phyloP scores from a whole-genome alignment of 2,329 filamentous ascomycete species.

The Rhynchosporium graminicola region DNA sequence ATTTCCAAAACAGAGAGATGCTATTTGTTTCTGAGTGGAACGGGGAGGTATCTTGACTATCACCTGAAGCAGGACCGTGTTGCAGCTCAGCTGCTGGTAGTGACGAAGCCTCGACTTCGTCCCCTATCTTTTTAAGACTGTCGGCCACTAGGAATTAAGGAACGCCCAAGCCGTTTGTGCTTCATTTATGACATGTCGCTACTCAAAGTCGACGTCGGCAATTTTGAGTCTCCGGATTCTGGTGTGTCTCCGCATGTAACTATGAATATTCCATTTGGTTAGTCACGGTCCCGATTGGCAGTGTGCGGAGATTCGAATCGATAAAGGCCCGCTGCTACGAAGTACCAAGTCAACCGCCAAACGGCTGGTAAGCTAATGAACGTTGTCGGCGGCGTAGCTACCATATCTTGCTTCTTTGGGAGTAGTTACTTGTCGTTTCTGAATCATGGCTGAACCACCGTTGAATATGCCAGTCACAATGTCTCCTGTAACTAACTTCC shows the following conservation, averaged over 20 bases:
- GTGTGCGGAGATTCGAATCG: slow-evolving; percentile 8
- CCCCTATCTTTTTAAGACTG: no score
- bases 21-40: no score
- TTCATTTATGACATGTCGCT: neutral
- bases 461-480: no score
- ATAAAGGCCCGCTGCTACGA: slow-evolving; percentile 1
- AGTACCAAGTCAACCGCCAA: neutral
- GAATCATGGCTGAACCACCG: neutral
- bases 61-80: no score
- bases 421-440: neutral
- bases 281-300: neutral
- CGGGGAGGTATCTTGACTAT: no score
- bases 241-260: neutral
- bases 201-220: slow-evolving; percentile 1
- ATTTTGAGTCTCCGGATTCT: neutral
- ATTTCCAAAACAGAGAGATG: no score
- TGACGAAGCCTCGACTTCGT: no score
- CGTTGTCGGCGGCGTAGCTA: slow-evolving; percentile 2
- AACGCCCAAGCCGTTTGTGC: no score
- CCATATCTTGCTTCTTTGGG: slow-evolving; percentile 12
- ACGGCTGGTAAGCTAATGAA: slow-evolving; percentile 8
- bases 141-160: no score
- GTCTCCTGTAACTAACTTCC: no score
- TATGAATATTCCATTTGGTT: neutral
- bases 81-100: no score